Conservation (phyloP, 345 rosid species). For the Hibiscus syriacus region DNA sequence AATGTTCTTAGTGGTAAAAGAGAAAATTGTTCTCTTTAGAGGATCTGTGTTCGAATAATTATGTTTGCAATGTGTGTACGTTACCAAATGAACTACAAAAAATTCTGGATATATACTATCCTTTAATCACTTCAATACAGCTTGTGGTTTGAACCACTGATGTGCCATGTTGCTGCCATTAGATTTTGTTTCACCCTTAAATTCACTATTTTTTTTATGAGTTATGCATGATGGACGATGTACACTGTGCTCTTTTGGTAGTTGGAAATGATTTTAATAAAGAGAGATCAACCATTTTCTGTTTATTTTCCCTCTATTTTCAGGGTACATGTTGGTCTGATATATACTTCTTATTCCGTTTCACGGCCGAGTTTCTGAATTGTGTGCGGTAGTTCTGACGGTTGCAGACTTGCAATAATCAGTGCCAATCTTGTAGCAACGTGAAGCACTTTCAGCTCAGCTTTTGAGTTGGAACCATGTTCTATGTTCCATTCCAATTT, state of each 20-base stretch:
- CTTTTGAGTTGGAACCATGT: background rate
- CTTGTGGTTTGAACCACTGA: background rate
- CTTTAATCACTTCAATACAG: no score
- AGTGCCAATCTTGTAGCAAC: background rate
- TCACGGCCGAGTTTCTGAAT: background rate
- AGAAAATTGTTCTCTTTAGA: no score
- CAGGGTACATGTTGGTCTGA: background rate
- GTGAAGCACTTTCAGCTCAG: background rate
- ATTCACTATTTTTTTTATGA: background rate
- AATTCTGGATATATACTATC: no score
- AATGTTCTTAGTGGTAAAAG: no score
- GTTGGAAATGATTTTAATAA: background rate
- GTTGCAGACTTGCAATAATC: background rate
- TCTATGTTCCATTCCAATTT: background rate
- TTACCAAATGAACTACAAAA: no score
- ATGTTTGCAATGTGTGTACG: no score
- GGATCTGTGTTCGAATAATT: no score
- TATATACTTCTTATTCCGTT: background rate
- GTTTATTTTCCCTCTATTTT: background rate
- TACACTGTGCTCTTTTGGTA: background rate
- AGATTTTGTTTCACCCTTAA: background rate
- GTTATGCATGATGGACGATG: background rate
- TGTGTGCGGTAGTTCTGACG: background rate
- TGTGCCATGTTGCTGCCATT: background rate
- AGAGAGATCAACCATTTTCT: background rate